Percentiles rank a stretch among this genome's conserved stretches.
phyloP scores from a whole-genome alignment of 768 basidiomycete species.

The Pleurotus platypus region DNA sequence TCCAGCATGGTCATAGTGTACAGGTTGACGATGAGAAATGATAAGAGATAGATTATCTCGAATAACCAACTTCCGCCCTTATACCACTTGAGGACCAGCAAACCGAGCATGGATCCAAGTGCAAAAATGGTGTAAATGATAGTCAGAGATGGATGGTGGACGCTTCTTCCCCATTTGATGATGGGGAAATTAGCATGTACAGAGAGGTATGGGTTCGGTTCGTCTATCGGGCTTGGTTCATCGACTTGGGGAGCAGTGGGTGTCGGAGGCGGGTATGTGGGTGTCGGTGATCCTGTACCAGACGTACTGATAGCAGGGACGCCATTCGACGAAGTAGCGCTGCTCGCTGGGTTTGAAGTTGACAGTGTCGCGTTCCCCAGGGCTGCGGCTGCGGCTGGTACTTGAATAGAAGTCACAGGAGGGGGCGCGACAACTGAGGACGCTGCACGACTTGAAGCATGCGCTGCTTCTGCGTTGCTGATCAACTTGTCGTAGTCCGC shows the following conservation, averaged over 20 bases:
- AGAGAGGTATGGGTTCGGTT: neutral
- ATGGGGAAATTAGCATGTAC: slow-evolving; percentile 4
- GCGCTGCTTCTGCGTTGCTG: slow-evolving; percentile 1
- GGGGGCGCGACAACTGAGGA: neutral
- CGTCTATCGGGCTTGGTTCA: neutral
- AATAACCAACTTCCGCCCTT: slow-evolving; percentile 4
- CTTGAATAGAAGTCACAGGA: neutral
- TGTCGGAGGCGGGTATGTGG: neutral
- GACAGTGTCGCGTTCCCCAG: neutral
- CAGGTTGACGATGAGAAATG: neutral
- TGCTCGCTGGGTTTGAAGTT: neutral
- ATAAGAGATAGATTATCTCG: neutral
- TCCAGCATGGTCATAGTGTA: slow-evolving; percentile 6
- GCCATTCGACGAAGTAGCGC: neutral
- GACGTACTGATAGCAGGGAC: neutral
- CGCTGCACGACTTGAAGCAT: slow-evolving; percentile 3
- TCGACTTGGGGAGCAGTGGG: neutral
- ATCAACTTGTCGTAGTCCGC: slow-evolving; percentile 3
- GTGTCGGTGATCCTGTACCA: neutral
- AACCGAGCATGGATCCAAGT: neutral
- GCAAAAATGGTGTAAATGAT: slow-evolving; percentile 2
- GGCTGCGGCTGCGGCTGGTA: neutral
- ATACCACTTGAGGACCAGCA: neutral
- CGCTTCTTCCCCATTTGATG: slow-evolving; percentile 6
- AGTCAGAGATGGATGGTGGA: slow-evolving; percentile 4